Conservation (phyloP, 176 grass and related monocot species). For the Triticum monococcum region DNA sequence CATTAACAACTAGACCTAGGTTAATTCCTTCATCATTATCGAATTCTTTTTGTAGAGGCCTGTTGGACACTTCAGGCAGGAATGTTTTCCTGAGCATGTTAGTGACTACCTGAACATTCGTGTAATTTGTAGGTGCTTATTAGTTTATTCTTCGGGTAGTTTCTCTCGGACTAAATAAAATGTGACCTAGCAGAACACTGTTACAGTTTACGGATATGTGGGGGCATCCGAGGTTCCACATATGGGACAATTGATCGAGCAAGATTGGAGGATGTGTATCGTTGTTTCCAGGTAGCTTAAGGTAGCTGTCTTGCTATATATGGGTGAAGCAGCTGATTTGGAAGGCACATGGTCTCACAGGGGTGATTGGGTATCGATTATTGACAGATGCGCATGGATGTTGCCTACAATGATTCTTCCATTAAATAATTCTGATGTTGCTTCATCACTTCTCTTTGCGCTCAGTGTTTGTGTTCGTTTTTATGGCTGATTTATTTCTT, state of each 20-base stretch:
- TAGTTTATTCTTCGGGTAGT: not conserved
- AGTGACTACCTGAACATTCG: slow-evolving; percentile 44
- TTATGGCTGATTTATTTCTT: slow-evolving; percentile 25
- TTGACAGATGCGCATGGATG: not conserved
- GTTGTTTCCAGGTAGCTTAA: slow-evolving; percentile 17
- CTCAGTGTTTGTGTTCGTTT: not conserved
- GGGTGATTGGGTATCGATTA: not conserved
- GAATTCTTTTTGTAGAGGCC: slow-evolving; percentile 61
- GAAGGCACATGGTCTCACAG: slow-evolving; percentile 13
- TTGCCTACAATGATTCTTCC: slow-evolving; percentile 24
- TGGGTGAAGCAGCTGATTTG: slow-evolving; percentile 21
- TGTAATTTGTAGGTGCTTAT: slow-evolving; percentile 13
- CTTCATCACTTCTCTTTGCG: not conserved
- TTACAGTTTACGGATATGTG: slow-evolving; percentile 19
- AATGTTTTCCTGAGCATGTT: slow-evolving; percentile 38
- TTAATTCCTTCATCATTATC: slow-evolving; percentile 21
- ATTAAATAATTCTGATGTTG: slow-evolving; percentile 26
- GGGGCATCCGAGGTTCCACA: slow-evolving; percentile 11
- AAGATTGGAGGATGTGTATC: slow-evolving; percentile 7
- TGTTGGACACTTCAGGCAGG: slow-evolving; percentile 63
- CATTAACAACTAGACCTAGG: slow-evolving; percentile 1
- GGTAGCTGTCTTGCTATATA: slow-evolving; percentile 30
- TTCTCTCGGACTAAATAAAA: slow-evolving; percentile 2
- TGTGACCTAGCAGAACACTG: not conserved
- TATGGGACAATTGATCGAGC: slow-evolving; percentile 15